Evolutionary conservation across 768 basidiomycete species (phyloP), one percentile per base, ranked within the genome.

Genomic region (Lentinula lateritia): DNA sequence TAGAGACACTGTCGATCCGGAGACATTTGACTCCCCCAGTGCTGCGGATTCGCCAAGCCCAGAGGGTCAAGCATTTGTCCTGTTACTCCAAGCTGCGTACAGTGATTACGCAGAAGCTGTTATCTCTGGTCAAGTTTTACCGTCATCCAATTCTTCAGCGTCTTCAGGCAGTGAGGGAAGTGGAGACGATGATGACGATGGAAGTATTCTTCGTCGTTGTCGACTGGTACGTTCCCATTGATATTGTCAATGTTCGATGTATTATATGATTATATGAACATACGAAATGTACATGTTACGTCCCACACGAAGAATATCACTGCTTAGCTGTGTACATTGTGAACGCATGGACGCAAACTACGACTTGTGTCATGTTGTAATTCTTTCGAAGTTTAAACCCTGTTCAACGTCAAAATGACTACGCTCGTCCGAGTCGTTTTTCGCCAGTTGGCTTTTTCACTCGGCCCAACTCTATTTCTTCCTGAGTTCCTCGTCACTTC

Each of bases 21-120:
- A 78, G 52, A 76, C 79, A 0, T 86, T 83, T 72, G 66, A 73
- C 60, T 69, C 74, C 5, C 74, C 74, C 18, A 73, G 72, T 7
- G 42, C 64, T 5, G 66, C 71, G 23, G 76, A 77, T 4, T 61
- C 66, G 8, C 69, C 78, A 53, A 82, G 80, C 65, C 83, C 86
- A 5, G 86, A 87, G 69, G 84, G 80, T 1, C 83, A 87, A 69
- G 78, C 83, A 2, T 87, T 88, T 66, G 80, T 85, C 28, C 68
- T 86, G 7, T 68, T 85, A 41, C 72, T 87, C 62, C 73, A 84
- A 46, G 69, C 85, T 6, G 82, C 82, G 6, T 70, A 69, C 66
- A 60, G 63, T 36, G 64, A 68, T 39, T 72, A 70, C 50, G 54
- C 50, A 60, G 15, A n/a, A 34, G 48, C 46, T 23, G 58, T 59